phyloP scores from a whole-genome alignment of 1,284 basidiomycete species.

The Apiotrichum gamsii region DNA sequence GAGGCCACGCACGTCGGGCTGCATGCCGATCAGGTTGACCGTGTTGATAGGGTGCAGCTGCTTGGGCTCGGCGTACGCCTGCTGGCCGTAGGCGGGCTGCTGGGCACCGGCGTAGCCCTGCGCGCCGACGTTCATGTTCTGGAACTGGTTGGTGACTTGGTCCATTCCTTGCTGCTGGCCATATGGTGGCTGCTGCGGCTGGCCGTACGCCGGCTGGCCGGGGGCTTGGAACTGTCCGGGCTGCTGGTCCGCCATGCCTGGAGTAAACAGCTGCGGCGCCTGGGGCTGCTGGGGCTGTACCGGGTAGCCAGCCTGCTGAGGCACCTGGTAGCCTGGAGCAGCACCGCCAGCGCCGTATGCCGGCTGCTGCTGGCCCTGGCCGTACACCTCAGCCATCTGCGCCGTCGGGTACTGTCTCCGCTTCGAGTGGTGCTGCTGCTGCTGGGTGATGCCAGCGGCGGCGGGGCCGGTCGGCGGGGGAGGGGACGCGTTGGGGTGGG shows the following conservation, averaged over 20 bases:
- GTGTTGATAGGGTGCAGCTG: slow-evolving; percentile 59
- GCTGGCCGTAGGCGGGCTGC: slow-evolving; percentile 5
- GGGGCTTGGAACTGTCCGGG: no score
- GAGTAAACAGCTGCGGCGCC: slow-evolving; percentile 69
- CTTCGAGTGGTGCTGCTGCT: slow-evolving; percentile 51
- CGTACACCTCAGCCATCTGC: slow-evolving; percentile 73
- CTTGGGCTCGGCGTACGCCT: slow-evolving; percentile 22
- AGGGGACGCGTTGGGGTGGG: slow-evolving; percentile 20
- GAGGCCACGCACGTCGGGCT: slow-evolving; percentile 81
- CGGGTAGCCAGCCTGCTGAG: slow-evolving; percentile 47
- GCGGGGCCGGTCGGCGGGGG: slow-evolving; percentile 26
- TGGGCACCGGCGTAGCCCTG: slow-evolving; percentile 46
- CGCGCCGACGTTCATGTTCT: slow-evolving; percentile 70
- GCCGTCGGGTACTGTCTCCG: slow-evolving; percentile 85
- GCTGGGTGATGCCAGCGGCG: slow-evolving; percentile 32
- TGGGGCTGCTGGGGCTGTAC: slow-evolving; percentile 32
- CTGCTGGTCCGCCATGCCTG: slow-evolving; percentile 57
- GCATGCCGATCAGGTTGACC: slow-evolving; percentile 79
- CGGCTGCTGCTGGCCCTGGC: slow-evolving; percentile 38
- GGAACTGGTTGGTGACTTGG: slow-evolving; percentile 74
- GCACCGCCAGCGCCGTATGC: slow-evolving; percentile 20
- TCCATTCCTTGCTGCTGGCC: slow-evolving; percentile 51
- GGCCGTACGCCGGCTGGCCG: no score
- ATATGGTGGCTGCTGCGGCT: slow-evolving; percentile 29
- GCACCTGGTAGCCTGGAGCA: slow-evolving; percentile 23